Percentiles rank a stretch among this genome's conserved stretches.
Evolutionary conservation across 805 yeast species (phyloP).

Genomic region (Saccharomycopsis oosterbeekiorum): DNA sequence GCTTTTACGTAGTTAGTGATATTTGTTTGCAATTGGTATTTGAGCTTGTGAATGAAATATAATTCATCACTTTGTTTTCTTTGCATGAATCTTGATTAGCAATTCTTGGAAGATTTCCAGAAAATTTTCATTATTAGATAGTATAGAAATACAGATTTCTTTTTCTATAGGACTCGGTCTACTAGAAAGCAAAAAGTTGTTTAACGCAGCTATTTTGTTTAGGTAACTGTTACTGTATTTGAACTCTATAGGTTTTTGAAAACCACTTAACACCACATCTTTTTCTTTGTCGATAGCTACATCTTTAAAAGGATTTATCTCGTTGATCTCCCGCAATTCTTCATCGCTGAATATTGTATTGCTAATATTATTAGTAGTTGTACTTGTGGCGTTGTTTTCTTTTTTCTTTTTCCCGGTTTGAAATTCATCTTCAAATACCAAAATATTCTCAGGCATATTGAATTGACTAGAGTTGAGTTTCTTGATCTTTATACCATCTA

Average conservation of each 20-base stretch:
- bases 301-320: constrained; percentile 2
- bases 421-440: not conserved
- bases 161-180: not conserved
- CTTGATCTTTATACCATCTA: not conserved
- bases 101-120: not conserved
- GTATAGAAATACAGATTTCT: not conserved
- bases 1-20: not conserved
- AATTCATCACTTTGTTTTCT: not conserved
- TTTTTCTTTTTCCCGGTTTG: not conserved
- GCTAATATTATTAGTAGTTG: not conserved
- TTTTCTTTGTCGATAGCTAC: constrained; percentile 1
- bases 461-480: not conserved
- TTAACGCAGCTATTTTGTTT: not conserved
- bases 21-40: not conserved
- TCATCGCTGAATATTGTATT: not conserved
- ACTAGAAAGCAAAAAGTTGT: not conserved
- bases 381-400: not conserved
- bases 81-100: not conserved
- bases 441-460: not conserved
- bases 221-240: not conserved
- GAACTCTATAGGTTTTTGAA: not conserved
- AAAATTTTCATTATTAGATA: constrained; percentile 4
- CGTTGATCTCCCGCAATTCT: not conserved
- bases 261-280: not conserved
- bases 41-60: not conserved